phyloP scores from a whole-genome alignment of 1,284 basidiomycete genomes.

The Heterobasidion irregulare region DNA sequence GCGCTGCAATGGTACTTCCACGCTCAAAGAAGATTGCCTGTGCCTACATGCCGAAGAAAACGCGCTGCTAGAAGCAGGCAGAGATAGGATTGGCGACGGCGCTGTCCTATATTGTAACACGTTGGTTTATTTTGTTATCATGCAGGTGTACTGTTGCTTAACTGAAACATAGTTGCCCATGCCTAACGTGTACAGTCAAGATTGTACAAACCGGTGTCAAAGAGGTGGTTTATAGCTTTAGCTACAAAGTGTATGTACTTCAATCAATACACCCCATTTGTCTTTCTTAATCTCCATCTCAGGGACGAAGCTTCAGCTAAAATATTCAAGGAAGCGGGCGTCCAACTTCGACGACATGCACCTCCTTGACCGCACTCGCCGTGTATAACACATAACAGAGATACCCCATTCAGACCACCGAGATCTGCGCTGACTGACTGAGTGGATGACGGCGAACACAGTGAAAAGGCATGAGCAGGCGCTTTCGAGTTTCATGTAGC shows the following conservation, averaged over 20 bases:
- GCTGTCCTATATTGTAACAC: constrained; percentile 90
- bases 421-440: too few relatives aligned
- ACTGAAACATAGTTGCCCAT: constrained; percentile 73
- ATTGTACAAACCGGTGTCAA: constrained; percentile 93
- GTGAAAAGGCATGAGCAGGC: too few relatives aligned
- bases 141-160: constrained; percentile 4
- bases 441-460: too few relatives aligned
- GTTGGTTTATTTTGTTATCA: constrained; percentile 27
- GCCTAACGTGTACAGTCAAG: constrained; percentile 92
- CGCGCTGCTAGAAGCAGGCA: constrained; percentile 87
- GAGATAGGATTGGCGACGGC: constrained; percentile 76
- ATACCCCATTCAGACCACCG: too few relatives aligned
- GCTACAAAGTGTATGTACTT: constrained; percentile 82
- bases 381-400: too few relatives aligned
- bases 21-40: constrained; percentile 70
- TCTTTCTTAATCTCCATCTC: constrained; percentile 4
- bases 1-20: constrained; percentile 64
- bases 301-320: constrained; percentile 78
- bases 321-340: constrained; percentile 73
- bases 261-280: background rate
- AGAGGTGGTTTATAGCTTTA: constrained; percentile 92
- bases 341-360: constrained; percentile 63
- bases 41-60: constrained; percentile 99
- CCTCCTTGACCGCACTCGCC: constrained; percentile 14
- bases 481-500: too few relatives aligned